These are phyloP conservation scores for Psilocybe azurescens DNA, from an alignment of 768 basidiomycete genomes.

Conservation along the genomic window DNA sequence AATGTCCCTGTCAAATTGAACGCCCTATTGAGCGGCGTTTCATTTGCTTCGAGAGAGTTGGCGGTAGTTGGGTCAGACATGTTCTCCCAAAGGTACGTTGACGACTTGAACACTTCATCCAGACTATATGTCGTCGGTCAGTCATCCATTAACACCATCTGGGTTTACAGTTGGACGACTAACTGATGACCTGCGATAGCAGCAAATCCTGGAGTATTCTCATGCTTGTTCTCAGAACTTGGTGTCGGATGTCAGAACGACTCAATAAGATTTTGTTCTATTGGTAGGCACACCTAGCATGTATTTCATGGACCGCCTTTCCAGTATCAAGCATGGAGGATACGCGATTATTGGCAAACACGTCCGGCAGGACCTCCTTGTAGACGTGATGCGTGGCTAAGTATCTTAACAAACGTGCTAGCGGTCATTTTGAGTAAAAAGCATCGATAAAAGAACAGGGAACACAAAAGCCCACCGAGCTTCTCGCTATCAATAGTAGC, in stretches of 20 bases:
- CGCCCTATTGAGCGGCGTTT: conserved; percentile 24
- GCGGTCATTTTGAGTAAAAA: no score
- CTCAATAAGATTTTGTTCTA: not conserved
- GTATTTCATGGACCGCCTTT: conserved; percentile 19
- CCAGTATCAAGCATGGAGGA: conserved; percentile 35
- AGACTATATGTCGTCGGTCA: conserved; percentile 16
- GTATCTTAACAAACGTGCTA: no score
- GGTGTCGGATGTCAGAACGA: not conserved
- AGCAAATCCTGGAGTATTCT: conserved; percentile 29
- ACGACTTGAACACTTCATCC: conserved; percentile 28
- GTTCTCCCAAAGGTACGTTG: conserved; percentile 32
- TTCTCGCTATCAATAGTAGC: no score
- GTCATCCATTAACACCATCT: not conserved
- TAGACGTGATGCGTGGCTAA: conserved; percentile 36
- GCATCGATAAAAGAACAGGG: no score
- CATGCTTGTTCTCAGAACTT: conserved; percentile 33
- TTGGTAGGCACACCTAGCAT: not conserved
- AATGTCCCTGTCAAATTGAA: conserved; percentile 21
- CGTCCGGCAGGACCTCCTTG: conserved; percentile 39
- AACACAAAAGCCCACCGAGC: no score
- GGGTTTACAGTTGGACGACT: not conserved
- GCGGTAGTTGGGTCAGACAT: conserved; percentile 26
- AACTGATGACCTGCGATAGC: conserved; percentile 32
- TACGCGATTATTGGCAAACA: conserved; percentile 41
- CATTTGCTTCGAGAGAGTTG: conserved; percentile 21